phyloP scores from a whole-genome alignment of 2,329 filamentous ascomycete genomes.

The Pleoardoris graminearum region DNA sequence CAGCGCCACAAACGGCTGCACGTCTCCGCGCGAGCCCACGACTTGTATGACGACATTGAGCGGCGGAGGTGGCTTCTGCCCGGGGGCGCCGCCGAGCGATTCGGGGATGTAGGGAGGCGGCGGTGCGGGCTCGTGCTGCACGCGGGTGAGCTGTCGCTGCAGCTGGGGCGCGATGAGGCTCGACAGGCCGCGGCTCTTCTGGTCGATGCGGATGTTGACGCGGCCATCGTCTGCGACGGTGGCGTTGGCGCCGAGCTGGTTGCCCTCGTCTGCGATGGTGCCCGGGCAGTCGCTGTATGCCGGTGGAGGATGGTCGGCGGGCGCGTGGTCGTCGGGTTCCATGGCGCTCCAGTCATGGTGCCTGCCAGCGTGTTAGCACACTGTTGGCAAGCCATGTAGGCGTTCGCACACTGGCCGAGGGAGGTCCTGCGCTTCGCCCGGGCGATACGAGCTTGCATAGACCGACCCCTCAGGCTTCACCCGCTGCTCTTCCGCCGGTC shows the following conservation, averaged over 20 bases:
- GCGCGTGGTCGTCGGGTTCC: slow-evolving; percentile 21
- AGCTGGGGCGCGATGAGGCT: slow-evolving; percentile 45
- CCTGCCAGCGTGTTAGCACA: slow-evolving; percentile 20
- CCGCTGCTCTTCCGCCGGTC: no score
- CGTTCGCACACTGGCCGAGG: slow-evolving; percentile 16
- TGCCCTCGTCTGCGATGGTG: slow-evolving; percentile 44
- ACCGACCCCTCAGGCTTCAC: slow-evolving; percentile 32
- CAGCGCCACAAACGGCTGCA: slow-evolving; percentile 56
- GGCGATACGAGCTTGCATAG: slow-evolving; percentile 35
- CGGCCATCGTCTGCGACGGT: slow-evolving; percentile 44
- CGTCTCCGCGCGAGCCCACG: slow-evolving; percentile 54
- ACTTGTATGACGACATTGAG: slow-evolving; percentile 56
- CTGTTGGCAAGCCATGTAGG: neutral
- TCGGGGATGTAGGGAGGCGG: slow-evolving; percentile 73
- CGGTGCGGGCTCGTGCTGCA: slow-evolving; percentile 57
- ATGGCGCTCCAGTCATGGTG: slow-evolving; percentile 19
- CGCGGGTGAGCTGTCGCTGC: slow-evolving; percentile 43
- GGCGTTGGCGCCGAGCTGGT: slow-evolving; percentile 52
- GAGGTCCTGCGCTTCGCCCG: slow-evolving; percentile 21
- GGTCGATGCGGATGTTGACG: slow-evolving; percentile 48
- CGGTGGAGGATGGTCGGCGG: slow-evolving; percentile 38
- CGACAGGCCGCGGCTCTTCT: slow-evolving; percentile 42
- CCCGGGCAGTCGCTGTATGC: slow-evolving; percentile 49
- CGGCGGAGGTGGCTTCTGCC: slow-evolving; percentile 56
- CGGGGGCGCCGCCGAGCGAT: slow-evolving; percentile 68